phyloP scores from a whole-genome alignment of 2,329 filamentous ascomycete genomes.

The Neonectria ditissima region DNA sequence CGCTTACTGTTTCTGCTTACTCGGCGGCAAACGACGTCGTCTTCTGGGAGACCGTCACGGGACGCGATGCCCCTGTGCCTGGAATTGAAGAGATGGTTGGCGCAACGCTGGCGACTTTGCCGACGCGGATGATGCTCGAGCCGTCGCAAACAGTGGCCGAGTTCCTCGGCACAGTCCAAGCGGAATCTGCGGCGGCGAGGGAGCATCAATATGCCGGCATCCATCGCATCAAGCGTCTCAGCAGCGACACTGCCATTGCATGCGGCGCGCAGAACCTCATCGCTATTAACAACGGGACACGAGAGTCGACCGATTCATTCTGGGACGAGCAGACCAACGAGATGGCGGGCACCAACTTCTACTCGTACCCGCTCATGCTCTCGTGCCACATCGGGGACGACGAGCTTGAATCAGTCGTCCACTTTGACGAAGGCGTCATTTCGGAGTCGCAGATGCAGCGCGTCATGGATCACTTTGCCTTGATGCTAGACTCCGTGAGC shows the following conservation, averaged over 20 bases:
- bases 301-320: conserved; percentile 21
- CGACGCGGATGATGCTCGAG: conserved; percentile 16
- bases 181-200: conserved; percentile 27
- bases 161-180: conserved; percentile 29
- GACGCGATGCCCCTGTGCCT: conserved; percentile 36
- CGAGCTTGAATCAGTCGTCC: conserved; percentile 35
- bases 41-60: conserved; percentile 41
- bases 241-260: conserved; percentile 6
- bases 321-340: conserved; percentile 37
- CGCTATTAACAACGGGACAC: background rate
- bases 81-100: conserved; percentile 39
- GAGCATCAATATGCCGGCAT: conserved; percentile 30
- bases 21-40: conserved; percentile 34
- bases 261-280: conserved; percentile 13
- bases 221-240: conserved; percentile 35
- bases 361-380: conserved; percentile 41
- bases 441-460: conserved; percentile 26
- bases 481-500: conserved; percentile 22
- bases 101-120: conserved; percentile 37
- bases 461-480: conserved; percentile 35
- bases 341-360: conserved; percentile 43
- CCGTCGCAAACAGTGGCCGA: conserved; percentile 12
- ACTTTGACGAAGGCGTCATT: conserved; percentile 33
- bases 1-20: conserved; percentile 36
- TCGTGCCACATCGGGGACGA: conserved; percentile 35